phyloP scores from a whole-genome alignment of 352 stramenopile genomes.

The Bremia lactucae region DNA sequence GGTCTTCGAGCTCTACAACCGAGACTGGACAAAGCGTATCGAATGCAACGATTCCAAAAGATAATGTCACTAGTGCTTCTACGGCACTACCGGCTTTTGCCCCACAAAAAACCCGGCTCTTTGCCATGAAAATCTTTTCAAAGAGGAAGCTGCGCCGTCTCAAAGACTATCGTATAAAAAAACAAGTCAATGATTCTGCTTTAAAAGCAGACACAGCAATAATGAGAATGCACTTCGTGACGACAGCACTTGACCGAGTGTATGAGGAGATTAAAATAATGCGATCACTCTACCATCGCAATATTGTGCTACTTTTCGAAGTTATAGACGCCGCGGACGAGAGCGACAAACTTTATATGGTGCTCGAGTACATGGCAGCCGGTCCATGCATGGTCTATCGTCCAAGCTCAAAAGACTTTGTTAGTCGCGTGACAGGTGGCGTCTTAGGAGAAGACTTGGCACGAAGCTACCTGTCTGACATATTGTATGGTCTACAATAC shows the following conservation, averaged over 20 bases:
- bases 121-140: slow-evolving; percentile 81
- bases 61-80: background rate
- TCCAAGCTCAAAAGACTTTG: slow-evolving; percentile 55
- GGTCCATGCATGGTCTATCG: slow-evolving; percentile 79
- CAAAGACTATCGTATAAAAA: slow-evolving; percentile 54
- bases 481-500: slow-evolving; percentile 74
- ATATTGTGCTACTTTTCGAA: slow-evolving; percentile 86
- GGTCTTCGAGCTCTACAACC: slow-evolving; percentile 15
- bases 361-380: slow-evolving; percentile 78
- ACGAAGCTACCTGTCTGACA: slow-evolving; percentile 50
- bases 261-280: slow-evolving; percentile 83
- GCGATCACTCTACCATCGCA: slow-evolving; percentile 82
- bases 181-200: background rate
- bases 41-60: background rate
- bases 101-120: slow-evolving; percentile 27
- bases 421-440: slow-evolving; percentile 42
- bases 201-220: slow-evolving; percentile 1
- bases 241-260: slow-evolving; percentile 71
- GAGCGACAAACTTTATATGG: slow-evolving; percentile 76
- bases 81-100: slow-evolving; percentile 11
- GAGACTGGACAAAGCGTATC: background rate
- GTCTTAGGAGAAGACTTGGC: slow-evolving; percentile 54
- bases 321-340: slow-evolving; percentile 76
- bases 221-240: slow-evolving; percentile 56
- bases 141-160: slow-evolving; percentile 64